Base-by-base conservation (phyloP, 768 basidiomycete genomes). In the Sutorius australiensis region DNA sequence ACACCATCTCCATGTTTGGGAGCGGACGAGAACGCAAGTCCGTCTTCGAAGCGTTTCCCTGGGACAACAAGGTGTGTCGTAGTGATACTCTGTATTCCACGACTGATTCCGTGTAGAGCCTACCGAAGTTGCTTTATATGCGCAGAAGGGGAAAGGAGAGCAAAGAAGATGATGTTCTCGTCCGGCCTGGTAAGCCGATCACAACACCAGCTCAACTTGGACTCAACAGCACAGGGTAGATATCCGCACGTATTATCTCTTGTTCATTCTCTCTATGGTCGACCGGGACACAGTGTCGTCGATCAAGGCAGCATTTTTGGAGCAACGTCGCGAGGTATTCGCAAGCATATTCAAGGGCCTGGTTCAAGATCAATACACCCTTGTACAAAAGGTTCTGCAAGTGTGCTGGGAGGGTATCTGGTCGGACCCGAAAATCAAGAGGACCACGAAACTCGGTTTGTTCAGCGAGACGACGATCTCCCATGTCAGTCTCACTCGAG, bases 381-480 rank as follows among this genome's bases (percentile, higher is more conserved):
- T 92, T 3, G 70, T 83, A 21, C 74, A 82, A n/a, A 77, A 68
- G 43, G 75, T 92, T 8, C 77, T 94, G 3, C 89, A 91, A 67
- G 73, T 78, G 5, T 84, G 79, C 55, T 93, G 91, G 91, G 74
- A 81, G 3, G 84, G 86, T 12, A 72, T 92, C 10, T 92, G 87
- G 87, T 77, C 73, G 0, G 91, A 93, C 60, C 73, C 73, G 0
- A 89, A 85, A 65, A 65, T 93, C 56, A 87, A 81, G 62, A 75
- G 86, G 50, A 88, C 83, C 0, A 61, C 81, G 27, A 92, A 93
- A 64, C 75, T 94, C 9, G 75, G 77, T 6, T 61, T 89, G 12
- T 94, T 94, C 69, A 82, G 76, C 50, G 86, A 92, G 66, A 62
- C 70, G 3, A 83, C 81, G 0, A 72, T 92, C 24, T 75, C 75